Evolutionary conservation across 176 grass and related monocot species (phyloP).

Genomic region (Saccharum officinarum): DNA sequence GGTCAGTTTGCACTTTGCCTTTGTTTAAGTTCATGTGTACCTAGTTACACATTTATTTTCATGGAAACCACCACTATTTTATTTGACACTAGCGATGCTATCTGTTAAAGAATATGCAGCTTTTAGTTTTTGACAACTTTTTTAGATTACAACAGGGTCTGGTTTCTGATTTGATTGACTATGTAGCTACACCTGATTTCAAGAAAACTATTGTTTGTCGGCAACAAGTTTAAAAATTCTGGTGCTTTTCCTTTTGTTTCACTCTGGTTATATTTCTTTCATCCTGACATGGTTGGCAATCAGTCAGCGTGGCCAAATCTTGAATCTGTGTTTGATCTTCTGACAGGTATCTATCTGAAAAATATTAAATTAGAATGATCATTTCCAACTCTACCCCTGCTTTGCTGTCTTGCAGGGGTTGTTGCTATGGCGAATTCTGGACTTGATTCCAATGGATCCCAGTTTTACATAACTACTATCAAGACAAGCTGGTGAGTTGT

Average conservation of each 20-base stretch:
- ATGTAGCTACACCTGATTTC: background rate
- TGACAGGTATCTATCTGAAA: background rate
- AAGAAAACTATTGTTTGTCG: background rate
- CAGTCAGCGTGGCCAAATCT: background rate
- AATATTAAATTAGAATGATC: background rate
- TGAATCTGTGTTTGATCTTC: background rate
- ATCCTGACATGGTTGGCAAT: background rate
- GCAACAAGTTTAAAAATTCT: background rate
- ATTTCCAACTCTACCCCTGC: background rate
- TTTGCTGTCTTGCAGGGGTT: slow-evolving; percentile 51
- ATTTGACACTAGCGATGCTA: background rate
- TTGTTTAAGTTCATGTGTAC: background rate
- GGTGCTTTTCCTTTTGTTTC: slow-evolving; percentile 17
- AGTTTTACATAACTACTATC: slow-evolving; percentile 98
- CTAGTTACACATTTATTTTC: background rate
- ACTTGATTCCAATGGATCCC: slow-evolving; percentile 87
- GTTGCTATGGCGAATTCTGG: slow-evolving; percentile 83
- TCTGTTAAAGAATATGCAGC: background rate
- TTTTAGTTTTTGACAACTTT: background rate
- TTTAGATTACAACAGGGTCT: background rate
- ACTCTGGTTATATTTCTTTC: background rate
- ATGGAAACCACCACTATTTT: background rate
- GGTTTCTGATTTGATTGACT: background rate
- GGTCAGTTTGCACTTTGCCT: slow-evolving; percentile 36
- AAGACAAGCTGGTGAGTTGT: slow-evolving; percentile 82